Evolutionary conservation across 139 green algal species (phyloP).

Genomic region (Haematococcus sp.): DNA sequence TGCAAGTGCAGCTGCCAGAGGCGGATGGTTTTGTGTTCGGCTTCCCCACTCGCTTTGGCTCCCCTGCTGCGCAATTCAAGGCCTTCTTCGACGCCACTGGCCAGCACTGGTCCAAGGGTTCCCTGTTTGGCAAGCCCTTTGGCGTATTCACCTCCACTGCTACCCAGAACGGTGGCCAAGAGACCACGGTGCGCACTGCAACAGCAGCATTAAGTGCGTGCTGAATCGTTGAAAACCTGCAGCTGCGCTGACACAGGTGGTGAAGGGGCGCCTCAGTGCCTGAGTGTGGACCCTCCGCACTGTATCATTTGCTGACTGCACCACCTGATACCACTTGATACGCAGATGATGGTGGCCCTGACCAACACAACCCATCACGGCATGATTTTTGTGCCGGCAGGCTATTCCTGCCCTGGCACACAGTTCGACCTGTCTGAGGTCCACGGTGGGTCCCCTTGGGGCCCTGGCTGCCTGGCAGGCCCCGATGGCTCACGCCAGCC

Average conservation of each 20-base stretch:
- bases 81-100: slow-evolving; percentile 79
- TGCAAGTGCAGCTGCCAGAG: slow-evolving; percentile 43
- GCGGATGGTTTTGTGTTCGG: slow-evolving; percentile 80
- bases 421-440: slow-evolving; percentile 47
- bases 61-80: slow-evolving; percentile 38
- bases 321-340: no score
- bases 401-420: slow-evolving; percentile 45
- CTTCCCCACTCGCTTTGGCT: slow-evolving; percentile 64
- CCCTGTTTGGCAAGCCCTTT: slow-evolving; percentile 69
- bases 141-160: slow-evolving; percentile 50
- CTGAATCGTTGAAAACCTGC: no score
- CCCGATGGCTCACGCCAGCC: slow-evolving; percentile 59
- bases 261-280: no score
- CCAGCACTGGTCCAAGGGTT: slow-evolving; percentile 31
- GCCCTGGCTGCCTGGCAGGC: slow-evolving; percentile 67
- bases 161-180: slow-evolving; percentile 73
- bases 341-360: slow-evolving; percentile 29
- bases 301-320: no score
- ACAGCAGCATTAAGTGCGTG: no score
- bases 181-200: slow-evolving; percentile 67
- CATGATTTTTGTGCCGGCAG: slow-evolving; percentile 82
- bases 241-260: no score
- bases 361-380: slow-evolving; percentile 78
- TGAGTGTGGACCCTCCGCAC: no score
- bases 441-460: slow-evolving; percentile 69